Base-by-base conservation (phyloP, 2,329 filamentous ascomycete species). In the Clonostachys byssicola region DNA sequence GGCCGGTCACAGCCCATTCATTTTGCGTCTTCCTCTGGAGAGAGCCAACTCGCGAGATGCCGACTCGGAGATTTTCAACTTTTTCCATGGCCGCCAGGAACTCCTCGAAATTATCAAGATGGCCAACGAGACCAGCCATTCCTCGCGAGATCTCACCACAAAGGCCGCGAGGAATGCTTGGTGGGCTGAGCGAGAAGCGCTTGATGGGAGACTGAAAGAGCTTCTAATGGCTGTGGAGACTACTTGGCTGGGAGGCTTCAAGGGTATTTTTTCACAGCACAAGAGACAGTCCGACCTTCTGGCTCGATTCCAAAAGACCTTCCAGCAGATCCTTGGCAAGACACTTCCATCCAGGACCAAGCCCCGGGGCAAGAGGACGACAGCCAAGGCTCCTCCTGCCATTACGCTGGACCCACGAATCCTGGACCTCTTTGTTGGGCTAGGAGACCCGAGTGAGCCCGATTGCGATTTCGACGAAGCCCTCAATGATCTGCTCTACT, bases 231-330 rank as follows among this genome's bases (percentile, higher is more conserved):
- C 90, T 50, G 87, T 99, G 38, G 92, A 99, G 65, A 86, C 88
- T 51, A 85, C 94, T 18, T 99, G 94, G 94, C 80, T 99, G 6
- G 92, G 92, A 43, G 94, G 94, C 0, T 99, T 99, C 75, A 86
- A 85, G 48, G 92, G 92, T 14, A 86, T 99, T n/a, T 92, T 99
- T 60, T 92, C 90, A 2, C 86, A 89, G 46, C 80, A 88, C 46
- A 66, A 73, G 43, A 76, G 78, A 36, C 76, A 86, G 17, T 70
- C 80, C 1, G 77, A 84, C 23, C 71, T 89, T 12, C 70, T 97
- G 34, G 78, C 81, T 6, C 81, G 81, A 33, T 97, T 99, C 61
- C 83, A 90, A 34, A 83, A 80, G 60, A 81, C 80, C 5, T 91
- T 99, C 53, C 80, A 92, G 47, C 80, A 80, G 48, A 86, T 94